Percentiles rank a stretch among this genome's conserved stretches.
phyloP scores from a whole-genome alignment of 2,329 filamentous ascomycete species.

The Scleromitrula shiraiana region DNA sequence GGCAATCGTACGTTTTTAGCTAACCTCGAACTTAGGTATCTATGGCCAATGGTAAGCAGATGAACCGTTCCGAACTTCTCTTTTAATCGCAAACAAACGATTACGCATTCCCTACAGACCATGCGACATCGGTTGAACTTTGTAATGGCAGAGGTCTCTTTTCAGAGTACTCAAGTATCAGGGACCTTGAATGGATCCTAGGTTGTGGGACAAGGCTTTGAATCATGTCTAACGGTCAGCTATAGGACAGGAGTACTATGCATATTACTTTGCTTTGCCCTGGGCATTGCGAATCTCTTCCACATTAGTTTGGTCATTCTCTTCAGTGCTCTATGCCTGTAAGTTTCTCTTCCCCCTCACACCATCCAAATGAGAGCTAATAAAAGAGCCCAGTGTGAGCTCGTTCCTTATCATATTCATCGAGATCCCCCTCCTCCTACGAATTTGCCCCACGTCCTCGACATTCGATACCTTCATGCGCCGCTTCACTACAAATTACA shows the following conservation, averaged over 20 bases:
- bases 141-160: too few relatives aligned
- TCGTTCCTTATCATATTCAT: conserved; percentile 73
- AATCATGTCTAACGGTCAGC: conserved; percentile 14
- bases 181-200: neutral
- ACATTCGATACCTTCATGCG: conserved; percentile 86
- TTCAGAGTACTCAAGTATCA: too few relatives aligned
- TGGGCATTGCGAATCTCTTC: conserved; percentile 62
- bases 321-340: conserved; percentile 45
- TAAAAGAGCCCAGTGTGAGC: conserved; percentile 46
- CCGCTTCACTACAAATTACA: conserved; percentile 91
- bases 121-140: too few relatives aligned
- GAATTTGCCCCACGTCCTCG: conserved; percentile 92
- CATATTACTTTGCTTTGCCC: conserved; percentile 63
- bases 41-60: conserved; percentile 65
- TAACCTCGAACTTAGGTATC: conserved; percentile 45
- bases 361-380: too few relatives aligned
- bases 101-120: neutral
- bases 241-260: conserved; percentile 60
- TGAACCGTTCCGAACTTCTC: conserved; percentile 5
- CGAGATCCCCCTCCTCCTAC: conserved; percentile 87
- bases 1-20: conserved; percentile 4
- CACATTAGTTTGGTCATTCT: conserved; percentile 39
- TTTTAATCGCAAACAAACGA: neutral
- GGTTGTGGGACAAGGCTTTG: neutral
- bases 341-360: conserved; percentile 26